These are phyloP conservation scores for Chrysoporthe puriensis DNA, from an alignment of 2,329 filamentous ascomycete genomes.

Conservation along the genomic window DNA sequence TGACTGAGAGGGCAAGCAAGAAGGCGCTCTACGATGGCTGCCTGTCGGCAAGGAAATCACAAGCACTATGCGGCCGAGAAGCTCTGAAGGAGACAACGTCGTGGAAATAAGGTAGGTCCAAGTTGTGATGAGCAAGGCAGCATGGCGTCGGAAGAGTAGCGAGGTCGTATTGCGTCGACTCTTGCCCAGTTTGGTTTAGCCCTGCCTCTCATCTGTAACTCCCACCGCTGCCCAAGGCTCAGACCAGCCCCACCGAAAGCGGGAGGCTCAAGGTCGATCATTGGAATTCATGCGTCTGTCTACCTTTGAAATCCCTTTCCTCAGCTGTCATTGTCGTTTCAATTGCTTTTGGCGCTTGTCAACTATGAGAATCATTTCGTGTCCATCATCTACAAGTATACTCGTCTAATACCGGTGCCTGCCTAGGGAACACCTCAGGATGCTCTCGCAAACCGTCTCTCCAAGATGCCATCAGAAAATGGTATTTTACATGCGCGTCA, in stretches of 20 bases:
- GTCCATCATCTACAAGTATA: constrained; percentile 6
- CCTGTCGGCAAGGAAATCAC: constrained; percentile 18
- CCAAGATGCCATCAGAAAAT: constrained; percentile 8
- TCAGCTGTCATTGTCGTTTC: background rate
- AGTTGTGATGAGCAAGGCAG: constrained; percentile 19
- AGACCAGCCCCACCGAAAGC: constrained; percentile 5
- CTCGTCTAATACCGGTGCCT: background rate
- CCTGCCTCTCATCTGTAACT: background rate
- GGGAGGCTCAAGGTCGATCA: background rate
- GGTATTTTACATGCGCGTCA: constrained; percentile 10
- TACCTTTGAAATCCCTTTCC: background rate
- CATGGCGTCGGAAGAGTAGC: constrained; percentile 1
- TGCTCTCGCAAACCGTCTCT: background rate
- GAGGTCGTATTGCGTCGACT: constrained; percentile 10
- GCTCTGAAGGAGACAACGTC: constrained; percentile 20
- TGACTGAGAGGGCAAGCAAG: constrained; percentile 5
- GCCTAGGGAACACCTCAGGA: background rate
- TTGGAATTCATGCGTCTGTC: background rate
- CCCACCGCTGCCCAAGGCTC: constrained; percentile 6
- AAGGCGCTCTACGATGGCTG: constrained; percentile 20
- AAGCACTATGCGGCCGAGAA: constrained; percentile 16
- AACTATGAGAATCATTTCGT: constrained; percentile 1
- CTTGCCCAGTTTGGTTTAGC: constrained; percentile 18
- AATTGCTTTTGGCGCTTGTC: background rate
- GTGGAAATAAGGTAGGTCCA: constrained; percentile 3